Evolutionary conservation across 345 rosid genomes (phyloP).

Genomic region (Brassica incana): DNA sequence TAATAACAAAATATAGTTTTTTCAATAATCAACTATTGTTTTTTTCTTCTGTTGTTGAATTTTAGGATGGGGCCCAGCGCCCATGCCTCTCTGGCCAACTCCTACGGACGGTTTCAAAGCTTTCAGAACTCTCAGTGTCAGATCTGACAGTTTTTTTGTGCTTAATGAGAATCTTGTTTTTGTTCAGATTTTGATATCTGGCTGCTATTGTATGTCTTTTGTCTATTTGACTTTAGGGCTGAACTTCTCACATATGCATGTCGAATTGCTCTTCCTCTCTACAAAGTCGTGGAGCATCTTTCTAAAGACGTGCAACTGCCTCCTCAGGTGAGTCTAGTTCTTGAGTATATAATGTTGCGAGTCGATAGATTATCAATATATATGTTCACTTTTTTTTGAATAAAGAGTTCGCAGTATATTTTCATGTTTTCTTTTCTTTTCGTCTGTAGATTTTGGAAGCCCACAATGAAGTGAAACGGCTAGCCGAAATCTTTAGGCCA

Average conservation of each 20-base stretch:
- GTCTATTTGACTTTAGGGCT: neutral
- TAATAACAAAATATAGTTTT: no score
- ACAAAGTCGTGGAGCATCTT: neutral
- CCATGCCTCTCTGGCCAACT: neutral
- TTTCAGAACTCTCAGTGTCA: neutral
- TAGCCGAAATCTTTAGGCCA: neutral
- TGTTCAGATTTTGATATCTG: neutral
- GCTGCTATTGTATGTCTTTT: neutral
- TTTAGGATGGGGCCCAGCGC: neutral
- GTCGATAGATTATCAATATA: no score
- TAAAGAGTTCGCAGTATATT: no score
- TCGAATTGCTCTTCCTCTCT: neutral
- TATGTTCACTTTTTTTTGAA: no score
- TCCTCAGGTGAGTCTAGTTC: neutral
- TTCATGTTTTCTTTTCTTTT: neutral
- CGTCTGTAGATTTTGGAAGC: neutral
- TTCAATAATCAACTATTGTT: no score
- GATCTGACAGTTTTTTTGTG: neutral
- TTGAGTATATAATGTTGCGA: neutral
- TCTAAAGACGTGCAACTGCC: neutral
- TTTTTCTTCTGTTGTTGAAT: neutral
- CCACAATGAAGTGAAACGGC: neutral
- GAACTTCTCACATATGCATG: neutral
- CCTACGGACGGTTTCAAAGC: neutral
- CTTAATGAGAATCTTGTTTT: neutral